Conservation (phyloP, 495 filamentous ascomycete genomes). For the Neurospora sp. region DNA sequence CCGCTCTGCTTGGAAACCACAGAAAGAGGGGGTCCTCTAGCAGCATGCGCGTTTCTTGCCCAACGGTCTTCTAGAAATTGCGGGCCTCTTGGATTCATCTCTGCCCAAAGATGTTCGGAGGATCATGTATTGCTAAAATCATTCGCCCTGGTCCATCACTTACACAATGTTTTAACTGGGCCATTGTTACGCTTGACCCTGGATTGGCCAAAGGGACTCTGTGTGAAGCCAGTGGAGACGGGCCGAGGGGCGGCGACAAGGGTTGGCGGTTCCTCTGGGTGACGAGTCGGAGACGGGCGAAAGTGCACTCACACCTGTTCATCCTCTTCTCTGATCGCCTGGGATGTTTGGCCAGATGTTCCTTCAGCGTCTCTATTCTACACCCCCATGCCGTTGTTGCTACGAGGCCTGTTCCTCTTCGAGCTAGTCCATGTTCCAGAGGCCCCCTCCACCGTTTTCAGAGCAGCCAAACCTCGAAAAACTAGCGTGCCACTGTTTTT, state of each 20-base stretch:
- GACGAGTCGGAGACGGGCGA: not conserved
- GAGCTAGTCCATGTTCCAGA: slow-evolving; percentile 5
- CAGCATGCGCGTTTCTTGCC: slow-evolving; percentile 30
- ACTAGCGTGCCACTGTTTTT: not conserved
- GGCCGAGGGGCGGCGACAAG: slow-evolving; percentile 9
- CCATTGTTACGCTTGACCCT: slow-evolving; percentile 14
- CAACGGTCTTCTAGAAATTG: slow-evolving; percentile 41
- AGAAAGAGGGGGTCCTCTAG: slow-evolving; percentile 12
- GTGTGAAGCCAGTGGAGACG: not conserved
- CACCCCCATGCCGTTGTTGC: slow-evolving; percentile 1
- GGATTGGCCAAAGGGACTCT: slow-evolving; percentile 17
- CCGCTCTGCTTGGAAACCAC: not conserved
- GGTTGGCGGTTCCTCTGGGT: not conserved
- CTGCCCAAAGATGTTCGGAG: slow-evolving; percentile 26
- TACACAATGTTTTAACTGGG: slow-evolving; percentile 15
- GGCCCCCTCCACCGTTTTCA: not conserved
- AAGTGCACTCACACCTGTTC: slow-evolving; percentile 1
- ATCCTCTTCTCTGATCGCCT: slow-evolving; percentile 13
- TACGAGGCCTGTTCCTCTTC: slow-evolving; percentile 10
- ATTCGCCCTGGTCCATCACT: slow-evolving; percentile 23
- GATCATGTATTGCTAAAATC: slow-evolving; percentile 35
- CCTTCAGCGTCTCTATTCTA: slow-evolving; percentile 14
- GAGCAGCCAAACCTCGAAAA: not conserved
- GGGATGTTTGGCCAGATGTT: slow-evolving; percentile 14
- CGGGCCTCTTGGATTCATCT: slow-evolving; percentile 14